Evolutionary conservation across 169 alveolate genomes (phyloP).

Genomic region (Cryptosporidium tyzzeri): DNA sequence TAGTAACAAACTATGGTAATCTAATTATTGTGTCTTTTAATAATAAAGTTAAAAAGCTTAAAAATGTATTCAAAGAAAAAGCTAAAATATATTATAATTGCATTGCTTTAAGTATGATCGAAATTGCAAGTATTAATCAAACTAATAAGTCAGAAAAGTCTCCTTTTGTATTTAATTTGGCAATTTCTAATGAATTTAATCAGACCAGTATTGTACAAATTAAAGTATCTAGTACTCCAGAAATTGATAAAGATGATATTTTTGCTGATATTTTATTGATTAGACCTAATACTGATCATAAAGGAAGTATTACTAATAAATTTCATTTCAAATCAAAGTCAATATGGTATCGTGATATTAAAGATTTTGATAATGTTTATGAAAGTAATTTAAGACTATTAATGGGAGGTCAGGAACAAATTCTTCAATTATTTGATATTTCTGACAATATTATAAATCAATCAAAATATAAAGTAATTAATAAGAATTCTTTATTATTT

Average conservation of each 20-base stretch:
- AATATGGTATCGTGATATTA: conserved; percentile 37
- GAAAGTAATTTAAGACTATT: conserved; percentile 24
- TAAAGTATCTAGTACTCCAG: neutral
- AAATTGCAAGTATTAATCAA: neutral
- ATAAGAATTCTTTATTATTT: conserved; percentile 27
- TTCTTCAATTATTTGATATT: conserved; percentile 18
- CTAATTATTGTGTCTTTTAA: neutral
- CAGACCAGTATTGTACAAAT: conserved; percentile 18
- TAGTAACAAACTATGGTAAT: conserved; percentile 19
- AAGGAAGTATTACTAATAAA: conserved; percentile 14
- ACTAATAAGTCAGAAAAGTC: neutral
- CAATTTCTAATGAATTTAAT: conserved; percentile 33
- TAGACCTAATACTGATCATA: conserved; percentile 34
- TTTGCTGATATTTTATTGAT: neutral
- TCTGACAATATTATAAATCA: neutral
- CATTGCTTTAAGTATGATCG: neutral
- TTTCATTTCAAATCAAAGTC: conserved; percentile 25
- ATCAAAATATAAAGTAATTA: neutral
- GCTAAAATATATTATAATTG: neutral
- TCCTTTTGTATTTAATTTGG: conserved; percentile 4
- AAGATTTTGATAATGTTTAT: conserved; percentile 3
- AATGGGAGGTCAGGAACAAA: conserved; percentile 68
- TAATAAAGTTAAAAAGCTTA: neutral
- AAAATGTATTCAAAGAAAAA: conserved; percentile 45
- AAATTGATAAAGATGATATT: neutral